Evolutionary conservation across 805 yeast genomes (phyloP), one percentile per base, ranked within the genome.

Genomic region (Suhomyces vadensis): DNA sequence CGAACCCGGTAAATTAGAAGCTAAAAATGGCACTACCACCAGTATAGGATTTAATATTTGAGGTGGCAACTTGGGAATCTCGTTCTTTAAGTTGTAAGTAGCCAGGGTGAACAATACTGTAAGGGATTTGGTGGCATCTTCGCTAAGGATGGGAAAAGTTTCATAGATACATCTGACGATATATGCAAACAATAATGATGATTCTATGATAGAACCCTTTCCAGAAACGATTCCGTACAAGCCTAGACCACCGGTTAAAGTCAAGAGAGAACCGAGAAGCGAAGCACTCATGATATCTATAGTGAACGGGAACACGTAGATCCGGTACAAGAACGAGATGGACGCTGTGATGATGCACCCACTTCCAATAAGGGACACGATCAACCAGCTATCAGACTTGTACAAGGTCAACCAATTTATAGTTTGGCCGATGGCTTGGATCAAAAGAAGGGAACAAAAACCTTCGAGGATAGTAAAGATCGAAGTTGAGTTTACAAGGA

Each of bases 111-210:
- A 58, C 35, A 69, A 44, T 7, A 57, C 46, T 3, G 72, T 53
- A 25, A 69, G 54, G 3, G 70, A 57, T 42, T 57, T 53, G 19
- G 63, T 53, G 14, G 75, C 74, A 47, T 62, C 70, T 42, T 81
- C 79, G 6, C 91, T 84, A 50, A 92, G 75, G 54, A 87, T 90
- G 1, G 98, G 97, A 56, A 92, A 89, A 3, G 96, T 82, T 60
- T 91, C 95, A 63, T 94, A 94, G 49, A 91, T 81, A 56, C 96
- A 89, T 60, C 95, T 86, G 22, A 94, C 96, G 49, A 92, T 83
- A 64, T 94, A 94, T 6, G 95, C 92, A 60, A 90, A 83, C 56
- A 94, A 74, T 46, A 92, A 67, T 9, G 96, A 85, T 24, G 90
- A 79, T 65, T 94, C 99, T 41, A 91, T 77, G n/a, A 92, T 83